Conservation (phyloP, 1,284 basidiomycete species). For the Anthracocystis panici-leucophaei region DNA sequence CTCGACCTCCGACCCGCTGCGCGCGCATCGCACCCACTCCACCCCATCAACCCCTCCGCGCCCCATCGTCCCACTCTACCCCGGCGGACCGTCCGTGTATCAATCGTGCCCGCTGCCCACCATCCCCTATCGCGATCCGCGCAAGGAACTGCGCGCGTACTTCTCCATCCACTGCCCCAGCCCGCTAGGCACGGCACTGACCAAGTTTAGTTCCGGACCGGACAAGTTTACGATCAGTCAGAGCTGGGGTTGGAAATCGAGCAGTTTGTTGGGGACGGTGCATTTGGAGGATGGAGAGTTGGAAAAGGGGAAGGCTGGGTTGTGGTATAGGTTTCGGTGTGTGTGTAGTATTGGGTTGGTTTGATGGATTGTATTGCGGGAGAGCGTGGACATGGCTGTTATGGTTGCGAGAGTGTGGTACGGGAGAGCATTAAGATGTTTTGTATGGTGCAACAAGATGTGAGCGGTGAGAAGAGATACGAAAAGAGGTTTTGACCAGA, state of each 20-base stretch:
- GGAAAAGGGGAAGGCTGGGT: constrained; percentile 58
- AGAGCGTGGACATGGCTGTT: not conserved
- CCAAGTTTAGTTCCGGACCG: constrained; percentile 85
- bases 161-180: constrained; percentile 86
- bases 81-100: constrained; percentile 36
- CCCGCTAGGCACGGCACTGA: constrained; percentile 83
- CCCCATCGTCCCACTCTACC: constrained; percentile 30
- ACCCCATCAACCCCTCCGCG: not conserved
- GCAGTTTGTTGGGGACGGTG: constrained; percentile 66
- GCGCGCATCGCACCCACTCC: not conserved
- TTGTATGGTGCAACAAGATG: not conserved
- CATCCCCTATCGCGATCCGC: constrained; percentile 70
- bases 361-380: not conserved
- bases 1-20: not conserved
- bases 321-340: constrained; percentile 48
- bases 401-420: not conserved
- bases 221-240: constrained; percentile 81
- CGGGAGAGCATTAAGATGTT: not conserved
- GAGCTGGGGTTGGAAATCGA: constrained; percentile 73
- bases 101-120: constrained; percentile 17
- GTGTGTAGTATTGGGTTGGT: constrained; percentile 55
- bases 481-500: not conserved
- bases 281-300: constrained; percentile 72
- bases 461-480: not conserved
- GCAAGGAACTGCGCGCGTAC: constrained; percentile 73